Base-by-base conservation (phyloP, 495 filamentous ascomycete genomes). In the Neurospora sp. region DNA sequence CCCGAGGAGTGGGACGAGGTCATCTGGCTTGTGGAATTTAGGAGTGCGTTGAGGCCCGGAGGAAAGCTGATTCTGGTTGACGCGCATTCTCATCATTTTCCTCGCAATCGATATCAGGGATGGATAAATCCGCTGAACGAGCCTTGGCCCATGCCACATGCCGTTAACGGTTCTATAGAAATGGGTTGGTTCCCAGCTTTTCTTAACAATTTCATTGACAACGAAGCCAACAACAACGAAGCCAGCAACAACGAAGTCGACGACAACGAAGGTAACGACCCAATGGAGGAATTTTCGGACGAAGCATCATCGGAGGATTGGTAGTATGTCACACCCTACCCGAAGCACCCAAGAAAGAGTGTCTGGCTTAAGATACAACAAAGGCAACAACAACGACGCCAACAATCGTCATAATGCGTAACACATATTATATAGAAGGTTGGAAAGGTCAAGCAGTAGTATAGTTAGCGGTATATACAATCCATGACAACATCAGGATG, bases 1-100 rank as follows among this genome's bases (percentile, higher is more conserved):
- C 41, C 41, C 7, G 12, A 18, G 27, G 16, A 27, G 5, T 11
- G 48, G 20, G 10, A 11, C 0, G 14, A 9, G 3, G 8, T 71
- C 5, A 74, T 76, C 70, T 75, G 75, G 77, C 71, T 42, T 27
- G 5, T 35, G 42, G 44, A 73, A 40, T 75, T 78, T 9, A 42
- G 42, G 31, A 20, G 12, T 1, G 75, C 75, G 10, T 61, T 78
- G 22, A 69, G 74, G 69, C 75, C 77, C 2, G 75, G 77, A 1
- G 77, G 77, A 3, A 66, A 70, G 70, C 69, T 78, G 46, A 61
- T 77, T 7, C 71, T 75, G 14, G 71, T 77, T 3, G 75, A 77
- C 38, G 73, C 53, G 71, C 5, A 20, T 35, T 11, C 42, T 7
- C 69, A 39, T n/a, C 10, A 71, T 59, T 31, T 59, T 31, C 10